Base-by-base conservation (phyloP, 371 early-diverging fungal genomes). In the Coemansia sp. region DNA sequence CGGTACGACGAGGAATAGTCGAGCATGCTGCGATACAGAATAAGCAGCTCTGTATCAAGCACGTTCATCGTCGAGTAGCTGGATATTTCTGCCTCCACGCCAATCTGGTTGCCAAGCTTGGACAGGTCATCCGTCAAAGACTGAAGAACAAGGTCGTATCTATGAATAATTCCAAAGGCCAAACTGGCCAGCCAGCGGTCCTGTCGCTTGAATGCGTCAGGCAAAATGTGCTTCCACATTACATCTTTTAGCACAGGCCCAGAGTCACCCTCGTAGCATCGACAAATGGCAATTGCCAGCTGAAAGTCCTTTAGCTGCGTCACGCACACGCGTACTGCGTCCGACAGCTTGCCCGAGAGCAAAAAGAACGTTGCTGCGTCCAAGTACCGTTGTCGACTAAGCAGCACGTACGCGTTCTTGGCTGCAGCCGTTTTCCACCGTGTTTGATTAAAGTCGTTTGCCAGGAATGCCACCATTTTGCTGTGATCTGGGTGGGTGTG, bases 301-400 rank as follows among this genome's bases (percentile, higher is more conserved):
- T 95, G 95, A 26, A 88, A 80, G 71, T 99, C 99, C 22, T 90
- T 84, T 13, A 98, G 73, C 64, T 98, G 88, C 63, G 91, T 91
- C 18, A 97, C 63, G 55, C 95, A 95, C 2, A 99, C 91, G 68
- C 85, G 89, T 14, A 92, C 90, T 1, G 98, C 97, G 81, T 99
- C 98, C 51, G 84, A 83, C 5, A 94, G 77, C 42, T 86, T 86
- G 57, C 89, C 92, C 0, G 88, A 97, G 13, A 99, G 83, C 63
- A 99, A 72, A 69, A 99, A 99, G 79, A 99, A 99, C 0, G 95
- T 89, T 0, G 91, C 97, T 0, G 98, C 96, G 67, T 96, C 93
- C 53, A 90, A 91, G 87, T 82, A 96, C 56, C 99, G 85, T 70
- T 97, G 97, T 68, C 91, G 93, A 65, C 98, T 95, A 24, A 99